Evolutionary conservation across 768 basidiomycete genomes (phyloP), one percentile per base, ranked within the genome.

Genomic region (Phallus indusiatus): DNA sequence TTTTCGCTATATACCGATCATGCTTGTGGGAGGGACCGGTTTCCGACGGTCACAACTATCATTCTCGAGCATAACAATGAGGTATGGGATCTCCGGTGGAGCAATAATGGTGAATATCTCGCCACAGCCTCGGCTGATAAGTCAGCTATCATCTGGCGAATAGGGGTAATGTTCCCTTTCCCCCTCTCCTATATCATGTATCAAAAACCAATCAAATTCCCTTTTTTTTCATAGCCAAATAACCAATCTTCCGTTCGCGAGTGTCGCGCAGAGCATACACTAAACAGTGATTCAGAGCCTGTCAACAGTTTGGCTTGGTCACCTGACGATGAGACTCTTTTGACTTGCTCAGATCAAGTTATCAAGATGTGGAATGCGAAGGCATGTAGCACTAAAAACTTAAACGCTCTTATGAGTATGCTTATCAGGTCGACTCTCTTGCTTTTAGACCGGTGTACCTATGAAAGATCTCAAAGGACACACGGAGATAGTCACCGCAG

Each of bases 51-150:
- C 22, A 94, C 90, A 12, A 94, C 91, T 2, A 86, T 88, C 22
- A 85, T 94, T 54, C 74, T 97, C 60, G 90, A 86, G 33, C 95
- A 97, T 71, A 80, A 77, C 11, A 91, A 98, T 68, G 93, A 99
- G 69, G 94, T 99, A 47, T 98, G 95, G 94, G 85, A 88, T 67
- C 72, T 98, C 60, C 88, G 87, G 68, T 99, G 94, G 94, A 95
- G 93, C 71, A 90, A 90, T 65, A 85, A 86, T 68, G 96, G 96
- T 1, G 71, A 72, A 53, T 85, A 80, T 65, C 76, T 99, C 53
- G 96, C 94, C 33, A 94, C 85, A 63, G 89, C 88, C 37, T 88
- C 94, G 58, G 90, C 82, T 70, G 95, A 98, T 72, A 83, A 81
- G 73, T 78, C 80, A 5, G 93, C 88, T 7, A 89, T 96, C 57